A percentile compares a stretch with the other conserved stretches of the same genome.
Evolutionary conservation across 768 basidiomycete genomes (phyloP).

Genomic region (Cyathus striatus): DNA sequence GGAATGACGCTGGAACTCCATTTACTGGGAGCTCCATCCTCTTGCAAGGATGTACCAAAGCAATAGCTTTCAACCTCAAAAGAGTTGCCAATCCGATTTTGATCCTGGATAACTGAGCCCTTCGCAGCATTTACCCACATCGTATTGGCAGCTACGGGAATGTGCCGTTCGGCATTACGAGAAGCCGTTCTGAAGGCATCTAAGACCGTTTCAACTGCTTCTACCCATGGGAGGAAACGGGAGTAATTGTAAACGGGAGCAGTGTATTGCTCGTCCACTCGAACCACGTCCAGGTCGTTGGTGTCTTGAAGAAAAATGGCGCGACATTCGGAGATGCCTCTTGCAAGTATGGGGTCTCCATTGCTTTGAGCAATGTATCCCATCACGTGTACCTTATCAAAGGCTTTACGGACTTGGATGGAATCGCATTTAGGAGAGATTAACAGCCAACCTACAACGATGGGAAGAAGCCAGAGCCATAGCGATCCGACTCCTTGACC

Average conservation of each 20-base stretch:
- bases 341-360: constrained; percentile 1
- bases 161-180: constrained; percentile 9
- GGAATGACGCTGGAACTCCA: constrained; percentile 7
- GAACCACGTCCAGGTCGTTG: constrained; percentile 7
- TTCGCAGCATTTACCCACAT: constrained; percentile 12
- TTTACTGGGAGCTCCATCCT: neutral
- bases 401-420: constrained; percentile 19
- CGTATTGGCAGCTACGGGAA: constrained; percentile 10
- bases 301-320: constrained; percentile 13
- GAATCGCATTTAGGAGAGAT: constrained; percentile 37
- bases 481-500: constrained; percentile 35
- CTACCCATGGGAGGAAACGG: constrained; percentile 20
- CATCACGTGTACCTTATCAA: constrained; percentile 22
- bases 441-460: constrained; percentile 38
- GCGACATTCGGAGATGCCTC: constrained; percentile 6
- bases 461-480: constrained; percentile 41
- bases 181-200: constrained; percentile 17
- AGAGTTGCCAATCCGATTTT: neutral
- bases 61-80: neutral
- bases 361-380: constrained; percentile 19
- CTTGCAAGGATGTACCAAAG: no score
- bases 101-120: neutral
- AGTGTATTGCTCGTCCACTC: constrained; percentile 16
- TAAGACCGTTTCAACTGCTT: constrained; percentile 17
- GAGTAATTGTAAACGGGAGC: constrained; percentile 26